Conservation (phyloP, 169 alveolate species). For the Plasmodium malariae region DNA sequence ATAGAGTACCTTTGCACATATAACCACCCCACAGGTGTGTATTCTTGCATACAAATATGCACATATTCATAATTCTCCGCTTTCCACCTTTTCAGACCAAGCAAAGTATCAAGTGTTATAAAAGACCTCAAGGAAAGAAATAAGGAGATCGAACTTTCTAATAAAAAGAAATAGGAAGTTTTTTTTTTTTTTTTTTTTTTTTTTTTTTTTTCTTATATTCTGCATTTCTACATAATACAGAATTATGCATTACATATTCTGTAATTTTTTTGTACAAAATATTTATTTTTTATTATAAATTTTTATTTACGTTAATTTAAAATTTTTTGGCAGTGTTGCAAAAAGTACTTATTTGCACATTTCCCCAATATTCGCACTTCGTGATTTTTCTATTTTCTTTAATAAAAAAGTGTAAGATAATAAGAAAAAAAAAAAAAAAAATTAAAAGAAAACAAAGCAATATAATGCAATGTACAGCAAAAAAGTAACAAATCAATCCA, state of each 20-base stretch:
- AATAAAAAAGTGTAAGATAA: not conserved
- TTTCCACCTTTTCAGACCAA: constrained; percentile 29
- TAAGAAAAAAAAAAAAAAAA: too few relatives aligned
- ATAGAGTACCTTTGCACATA: not conserved
- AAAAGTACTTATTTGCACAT: too few relatives aligned
- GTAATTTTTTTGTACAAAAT: not conserved
- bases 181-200: too few relatives aligned
- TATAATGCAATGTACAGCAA: too few relatives aligned
- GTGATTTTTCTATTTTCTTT: too few relatives aligned
- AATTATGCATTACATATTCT: not conserved
- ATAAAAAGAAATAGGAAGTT: constrained; percentile 29
- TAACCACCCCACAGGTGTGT: not conserved
- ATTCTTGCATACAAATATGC: not conserved
- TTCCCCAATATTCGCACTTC: too few relatives aligned
- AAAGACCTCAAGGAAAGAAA: constrained; percentile 74
- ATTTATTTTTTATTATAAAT: too few relatives aligned
- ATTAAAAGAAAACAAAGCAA: too few relatives aligned
- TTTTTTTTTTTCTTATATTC: too few relatives aligned
- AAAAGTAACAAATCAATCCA: too few relatives aligned
- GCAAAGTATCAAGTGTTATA: constrained; percentile 63
- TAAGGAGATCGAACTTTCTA: constrained; percentile 57
- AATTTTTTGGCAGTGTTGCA: not conserved
- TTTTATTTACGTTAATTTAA: not conserved
- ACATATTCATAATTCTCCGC: not conserved
- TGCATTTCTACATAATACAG: not conserved